Percentiles rank a stretch among this genome's conserved stretches.
Conservation (phyloP, 352 stramenopile species). For the Pythium rishiriense region DNA sequence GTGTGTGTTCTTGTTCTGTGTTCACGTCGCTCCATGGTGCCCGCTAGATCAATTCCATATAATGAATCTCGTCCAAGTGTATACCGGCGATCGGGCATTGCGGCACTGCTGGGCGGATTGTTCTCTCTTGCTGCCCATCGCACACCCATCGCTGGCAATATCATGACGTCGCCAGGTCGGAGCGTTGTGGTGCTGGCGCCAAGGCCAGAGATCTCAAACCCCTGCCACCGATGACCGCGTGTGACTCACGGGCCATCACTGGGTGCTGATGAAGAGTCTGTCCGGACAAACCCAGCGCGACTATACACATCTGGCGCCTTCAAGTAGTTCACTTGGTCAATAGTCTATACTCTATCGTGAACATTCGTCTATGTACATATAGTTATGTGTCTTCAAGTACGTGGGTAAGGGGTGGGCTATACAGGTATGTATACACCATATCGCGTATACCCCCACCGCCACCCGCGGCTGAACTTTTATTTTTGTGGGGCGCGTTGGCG, state of each 20-base stretch:
- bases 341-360: neutral
- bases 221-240: constrained; percentile 7
- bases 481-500: constrained; percentile 12
- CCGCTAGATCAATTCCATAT: neutral
- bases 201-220: constrained; percentile 5
- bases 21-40: neutral
- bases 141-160: constrained; percentile 8
- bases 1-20: constrained; percentile 4
- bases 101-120: neutral
- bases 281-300: neutral
- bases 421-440: constrained; percentile 16
- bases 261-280: neutral
- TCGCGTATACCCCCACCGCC: neutral
- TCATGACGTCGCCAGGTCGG: neutral
- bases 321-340: constrained; percentile 15
- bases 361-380: neutral
- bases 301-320: constrained; percentile 16
- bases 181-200: neutral
- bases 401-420: constrained; percentile 5
- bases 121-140: neutral
- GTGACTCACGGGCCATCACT: constrained; percentile 29
- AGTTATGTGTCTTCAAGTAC: too few relatives aligned
- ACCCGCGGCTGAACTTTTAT: constrained; percentile 28
- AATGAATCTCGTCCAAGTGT: too few relatives aligned
- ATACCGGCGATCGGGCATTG: too few relatives aligned